Evolutionary conservation across 805 yeast species (phyloP).

Genomic region (Brettanomyces nanus): DNA sequence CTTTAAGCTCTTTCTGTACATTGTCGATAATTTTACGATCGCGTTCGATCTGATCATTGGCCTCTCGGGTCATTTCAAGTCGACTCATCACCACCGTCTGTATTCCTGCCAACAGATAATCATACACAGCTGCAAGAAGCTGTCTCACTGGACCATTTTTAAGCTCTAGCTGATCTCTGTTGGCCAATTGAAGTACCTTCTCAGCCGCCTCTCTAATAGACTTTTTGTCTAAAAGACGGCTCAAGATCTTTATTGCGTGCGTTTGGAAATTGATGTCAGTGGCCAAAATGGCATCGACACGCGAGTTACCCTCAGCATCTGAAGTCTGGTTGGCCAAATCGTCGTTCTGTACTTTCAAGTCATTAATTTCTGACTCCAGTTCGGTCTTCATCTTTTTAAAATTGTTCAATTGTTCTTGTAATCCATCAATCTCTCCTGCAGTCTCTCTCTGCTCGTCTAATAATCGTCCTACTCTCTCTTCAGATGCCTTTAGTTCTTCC

Average conservation of each 20-base stretch:
- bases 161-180: conserved; percentile 18
- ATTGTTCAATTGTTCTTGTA: background rate
- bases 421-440: background rate
- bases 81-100: conserved; percentile 53
- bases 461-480: background rate
- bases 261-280: conserved; percentile 38
- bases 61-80: conserved; percentile 19
- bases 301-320: background rate
- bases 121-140: conserved; percentile 24
- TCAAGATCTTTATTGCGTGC: conserved; percentile 41
- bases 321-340: background rate
- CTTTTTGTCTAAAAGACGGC: conserved; percentile 46
- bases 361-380: background rate
- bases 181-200: conserved; percentile 36
- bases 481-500: background rate
- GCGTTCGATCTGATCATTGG: conserved; percentile 1
- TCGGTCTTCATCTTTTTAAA: background rate
- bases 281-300: conserved; percentile 7
- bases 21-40: conserved; percentile 2
- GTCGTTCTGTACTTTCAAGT: background rate
- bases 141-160: conserved; percentile 24
- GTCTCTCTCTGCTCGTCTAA: background rate
- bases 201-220: conserved; percentile 53
- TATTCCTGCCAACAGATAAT: conserved; percentile 54
- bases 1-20: background rate